Conservation (phyloP, 352 stramenopile genomes). For the Phytophthora syringae region DNA sequence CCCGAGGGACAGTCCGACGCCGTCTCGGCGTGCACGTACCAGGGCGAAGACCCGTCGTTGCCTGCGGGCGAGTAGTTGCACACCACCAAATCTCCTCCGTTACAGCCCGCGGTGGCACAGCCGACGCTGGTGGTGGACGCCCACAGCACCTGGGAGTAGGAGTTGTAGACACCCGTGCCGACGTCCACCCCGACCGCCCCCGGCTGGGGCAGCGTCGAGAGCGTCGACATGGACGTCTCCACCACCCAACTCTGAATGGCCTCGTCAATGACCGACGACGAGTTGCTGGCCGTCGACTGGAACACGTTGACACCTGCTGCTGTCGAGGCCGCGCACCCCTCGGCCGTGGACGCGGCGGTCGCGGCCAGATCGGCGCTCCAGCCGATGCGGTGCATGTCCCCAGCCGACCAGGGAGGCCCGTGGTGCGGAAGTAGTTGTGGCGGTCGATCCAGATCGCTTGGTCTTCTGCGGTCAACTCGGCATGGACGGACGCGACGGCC, state of each 20-base stretch:
- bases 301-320: slow-evolving; percentile 54
- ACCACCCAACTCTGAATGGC: slow-evolving; percentile 74
- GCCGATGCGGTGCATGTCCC: slow-evolving; percentile 71
- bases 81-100: slow-evolving; percentile 49
- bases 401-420: slow-evolving; percentile 66
- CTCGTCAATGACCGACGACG: slow-evolving; percentile 50
- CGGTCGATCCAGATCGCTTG: slow-evolving; percentile 77
- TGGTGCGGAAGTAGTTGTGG: slow-evolving; percentile 83
- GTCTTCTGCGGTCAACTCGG: slow-evolving; percentile 39
- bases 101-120: slow-evolving; percentile 60
- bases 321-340: slow-evolving; percentile 43
- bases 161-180: slow-evolving; percentile 68
- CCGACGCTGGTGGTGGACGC: slow-evolving; percentile 61
- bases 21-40: slow-evolving; percentile 63
- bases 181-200: slow-evolving; percentile 47
- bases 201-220: slow-evolving; percentile 55
- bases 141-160: slow-evolving; percentile 85
- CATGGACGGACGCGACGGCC: slow-evolving; percentile 2
- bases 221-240: slow-evolving; percentile 48
- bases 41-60: slow-evolving; percentile 58
- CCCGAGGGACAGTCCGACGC: slow-evolving; percentile 58
- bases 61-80: slow-evolving; percentile 67
- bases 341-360: slow-evolving; percentile 44
- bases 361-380: slow-evolving; percentile 60
- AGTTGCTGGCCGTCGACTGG: slow-evolving; percentile 39